These are phyloP conservation scores for Phytophthora macrochlamydospora DNA, from an alignment of 352 stramenopile genomes.

Conservation along the genomic window DNA sequence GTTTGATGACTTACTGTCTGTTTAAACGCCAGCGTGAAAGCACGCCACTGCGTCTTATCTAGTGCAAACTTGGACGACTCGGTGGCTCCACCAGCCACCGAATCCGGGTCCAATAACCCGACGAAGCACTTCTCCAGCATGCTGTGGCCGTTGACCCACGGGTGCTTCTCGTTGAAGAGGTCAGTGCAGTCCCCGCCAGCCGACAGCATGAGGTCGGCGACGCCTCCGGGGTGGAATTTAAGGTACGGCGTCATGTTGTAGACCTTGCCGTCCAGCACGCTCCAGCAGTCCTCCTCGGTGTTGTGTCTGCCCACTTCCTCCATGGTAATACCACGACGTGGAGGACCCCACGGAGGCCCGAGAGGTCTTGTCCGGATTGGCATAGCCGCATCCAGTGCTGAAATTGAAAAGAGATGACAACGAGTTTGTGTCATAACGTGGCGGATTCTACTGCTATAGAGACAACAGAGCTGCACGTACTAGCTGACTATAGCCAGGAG, in stretches of 20 bases:
- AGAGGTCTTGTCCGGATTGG: slow-evolving; percentile 84
- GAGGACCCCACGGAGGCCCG: slow-evolving; percentile 69
- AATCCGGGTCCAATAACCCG: slow-evolving; percentile 65
- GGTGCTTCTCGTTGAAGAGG: slow-evolving; percentile 97
- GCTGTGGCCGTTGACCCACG: slow-evolving; percentile 93
- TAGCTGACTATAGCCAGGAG: slow-evolving; percentile 92
- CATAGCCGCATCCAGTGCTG: slow-evolving; percentile 94
- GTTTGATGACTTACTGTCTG: slow-evolving; percentile 60
- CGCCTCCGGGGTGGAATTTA: slow-evolving; percentile 97
- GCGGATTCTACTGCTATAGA: background rate
- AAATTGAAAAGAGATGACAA: slow-evolving; percentile 4
- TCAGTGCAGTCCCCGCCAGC: slow-evolving; percentile 94
- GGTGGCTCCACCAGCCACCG: slow-evolving; percentile 18
- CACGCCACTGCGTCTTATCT: slow-evolving; percentile 67
- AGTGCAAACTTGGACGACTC: slow-evolving; percentile 54
- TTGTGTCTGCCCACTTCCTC: slow-evolving; percentile 90
- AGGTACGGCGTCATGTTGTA: slow-evolving; percentile 98
- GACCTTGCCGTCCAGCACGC: slow-evolving; percentile 90
- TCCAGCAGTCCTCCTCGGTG: slow-evolving; percentile 93
- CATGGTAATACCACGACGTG: slow-evolving; percentile 68
- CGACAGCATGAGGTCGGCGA: slow-evolving; percentile 90
- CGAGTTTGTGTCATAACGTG: background rate
- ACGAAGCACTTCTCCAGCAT: slow-evolving; percentile 92
- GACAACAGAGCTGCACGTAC: slow-evolving; percentile 35
- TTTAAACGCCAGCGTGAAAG: slow-evolving; percentile 66